Evolutionary conservation across 2,329 filamentous ascomycete genomes (phyloP).

Genomic region (Talaromyces sp.): DNA sequence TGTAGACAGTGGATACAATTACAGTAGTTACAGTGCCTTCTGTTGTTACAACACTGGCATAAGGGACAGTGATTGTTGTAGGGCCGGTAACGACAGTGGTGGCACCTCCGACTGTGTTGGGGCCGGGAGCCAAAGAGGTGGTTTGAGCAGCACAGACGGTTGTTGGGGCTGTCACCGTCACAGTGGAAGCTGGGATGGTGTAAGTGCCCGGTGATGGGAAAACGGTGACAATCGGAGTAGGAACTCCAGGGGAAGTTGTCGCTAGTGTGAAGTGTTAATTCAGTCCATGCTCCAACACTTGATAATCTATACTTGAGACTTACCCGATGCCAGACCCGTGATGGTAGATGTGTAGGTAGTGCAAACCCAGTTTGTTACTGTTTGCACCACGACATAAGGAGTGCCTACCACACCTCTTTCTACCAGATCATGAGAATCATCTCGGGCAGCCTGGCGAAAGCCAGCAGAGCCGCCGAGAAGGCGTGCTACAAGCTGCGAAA

Average conservation of each 20-base stretch:
- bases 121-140: conserved; percentile 61
- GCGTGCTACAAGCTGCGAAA: conserved; percentile 23
- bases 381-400: conserved; percentile 17
- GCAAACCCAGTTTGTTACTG: conserved; percentile 33
- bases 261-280: neutral
- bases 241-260: conserved; percentile 16
- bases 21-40: conserved; percentile 61
- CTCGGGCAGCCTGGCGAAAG: neutral
- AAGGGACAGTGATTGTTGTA: conserved; percentile 68
- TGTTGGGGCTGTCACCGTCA: conserved; percentile 59
- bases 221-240: conserved; percentile 18
- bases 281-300: neutral
- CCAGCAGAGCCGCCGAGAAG: conserved; percentile 11
- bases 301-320: neutral
- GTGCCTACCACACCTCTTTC: conserved; percentile 16
- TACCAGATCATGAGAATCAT: conserved; percentile 8
- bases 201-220: conserved; percentile 13
- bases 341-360: conserved; percentile 37
- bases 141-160: conserved; percentile 65
- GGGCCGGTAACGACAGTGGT: conserved; percentile 65
- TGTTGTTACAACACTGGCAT: conserved; percentile 61
- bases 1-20: conserved; percentile 66
- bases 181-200: conserved; percentile 45
- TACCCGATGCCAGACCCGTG: conserved; percentile 29
- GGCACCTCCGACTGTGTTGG: conserved; percentile 67